A percentile compares a stretch with the other conserved stretches of the same genome.
These are phyloP conservation scores for Filobasidium floriforme DNA, from an alignment of 768 basidiomycete genomes.

Conservation along the genomic window DNA sequence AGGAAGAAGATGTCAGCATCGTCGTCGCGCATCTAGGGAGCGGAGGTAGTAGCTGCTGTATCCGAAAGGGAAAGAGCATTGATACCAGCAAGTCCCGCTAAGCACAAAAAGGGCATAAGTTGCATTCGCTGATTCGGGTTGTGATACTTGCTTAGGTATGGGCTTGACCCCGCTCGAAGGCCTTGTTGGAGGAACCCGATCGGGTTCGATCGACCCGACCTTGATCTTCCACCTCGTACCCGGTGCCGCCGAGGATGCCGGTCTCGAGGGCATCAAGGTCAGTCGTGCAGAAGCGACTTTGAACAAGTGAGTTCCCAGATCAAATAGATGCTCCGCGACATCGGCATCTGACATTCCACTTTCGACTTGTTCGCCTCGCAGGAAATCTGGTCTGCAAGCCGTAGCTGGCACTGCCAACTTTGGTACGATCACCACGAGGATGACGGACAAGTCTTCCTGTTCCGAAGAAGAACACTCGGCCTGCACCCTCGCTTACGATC, in stretches of 20 bases:
- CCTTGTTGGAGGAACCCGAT: conserved; percentile 78
- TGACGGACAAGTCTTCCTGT: conserved; percentile 46
- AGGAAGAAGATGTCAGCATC: conserved; percentile 55
- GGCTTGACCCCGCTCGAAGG: conserved; percentile 84
- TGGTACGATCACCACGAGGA: conserved; percentile 53
- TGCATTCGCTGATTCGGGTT: not conserved
- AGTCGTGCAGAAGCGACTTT: conserved; percentile 47
- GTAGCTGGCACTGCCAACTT: conserved; percentile 78
- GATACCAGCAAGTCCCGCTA: conserved; percentile 55
- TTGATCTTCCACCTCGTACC: conserved; percentile 77
- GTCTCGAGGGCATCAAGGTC: conserved; percentile 52
- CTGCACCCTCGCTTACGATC: conserved; percentile 61
- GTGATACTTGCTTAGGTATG: conserved; percentile 50
- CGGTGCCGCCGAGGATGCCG: conserved; percentile 59
- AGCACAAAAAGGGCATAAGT: not conserved
- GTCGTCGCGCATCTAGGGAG: conserved; percentile 82
- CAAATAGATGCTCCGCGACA: not conserved
- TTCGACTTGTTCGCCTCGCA: conserved; percentile 30
- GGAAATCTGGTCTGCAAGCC: conserved; percentile 68
- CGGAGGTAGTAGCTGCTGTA: conserved; percentile 76
- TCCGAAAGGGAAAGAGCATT: conserved; percentile 62
- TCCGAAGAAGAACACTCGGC: conserved; percentile 32
- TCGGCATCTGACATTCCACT: conserved; percentile 8
- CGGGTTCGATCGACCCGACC: conserved; percentile 73
- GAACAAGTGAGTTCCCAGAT: conserved; percentile 44